Conservation (phyloP, 1,284 basidiomycete species). For the Sparassis latifolia region DNA sequence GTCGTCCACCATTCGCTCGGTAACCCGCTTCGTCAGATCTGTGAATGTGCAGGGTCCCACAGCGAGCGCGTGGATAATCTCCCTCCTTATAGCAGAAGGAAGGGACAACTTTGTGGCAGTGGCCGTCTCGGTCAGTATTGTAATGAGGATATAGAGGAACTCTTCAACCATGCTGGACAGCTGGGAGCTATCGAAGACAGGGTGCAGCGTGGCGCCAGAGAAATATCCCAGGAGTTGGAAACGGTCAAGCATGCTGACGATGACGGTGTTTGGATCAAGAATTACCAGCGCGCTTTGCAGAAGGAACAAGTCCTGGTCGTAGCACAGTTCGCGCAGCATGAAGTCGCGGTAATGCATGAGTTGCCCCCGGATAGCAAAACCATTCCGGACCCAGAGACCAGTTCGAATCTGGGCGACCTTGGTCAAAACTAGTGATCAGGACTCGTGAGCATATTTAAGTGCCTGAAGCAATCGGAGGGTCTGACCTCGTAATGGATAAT, state of each 20-base stretch:
- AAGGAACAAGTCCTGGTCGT: constrained; percentile 94
- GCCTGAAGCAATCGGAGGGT: constrained; percentile 4
- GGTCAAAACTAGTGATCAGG: constrained; percentile 54
- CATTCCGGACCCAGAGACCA: constrained; percentile 97
- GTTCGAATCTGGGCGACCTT: constrained; percentile 94
- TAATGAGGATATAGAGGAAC: constrained; percentile 83
- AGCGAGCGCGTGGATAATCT: constrained; percentile 89
- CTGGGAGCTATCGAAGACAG: constrained; percentile 66
- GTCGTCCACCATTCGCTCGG: constrained; percentile 87
- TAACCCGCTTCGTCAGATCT: constrained; percentile 86
- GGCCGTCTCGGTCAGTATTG: constrained; percentile 80
- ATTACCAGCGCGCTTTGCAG: constrained; percentile 81
- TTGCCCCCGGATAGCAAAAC: constrained; percentile 92
- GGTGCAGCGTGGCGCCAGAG: constrained; percentile 51
- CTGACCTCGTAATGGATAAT: constrained; percentile 83
- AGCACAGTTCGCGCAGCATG: constrained; percentile 91
- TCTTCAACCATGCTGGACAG: constrained; percentile 89
- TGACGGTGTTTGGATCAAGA: constrained; percentile 74
- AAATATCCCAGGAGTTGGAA: constrained; percentile 84
- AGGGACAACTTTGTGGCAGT: constrained; percentile 71
- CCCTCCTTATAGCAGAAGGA: constrained; percentile 65
- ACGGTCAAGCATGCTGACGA: constrained; percentile 86
- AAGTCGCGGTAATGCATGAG: constrained; percentile 97
- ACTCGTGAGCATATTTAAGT: not conserved
- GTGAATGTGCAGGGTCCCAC: constrained; percentile 88